Evolutionary conservation across 768 basidiomycete genomes (phyloP), one percentile per base, ranked within the genome.

Genomic region (Mycena belliarum): DNA sequence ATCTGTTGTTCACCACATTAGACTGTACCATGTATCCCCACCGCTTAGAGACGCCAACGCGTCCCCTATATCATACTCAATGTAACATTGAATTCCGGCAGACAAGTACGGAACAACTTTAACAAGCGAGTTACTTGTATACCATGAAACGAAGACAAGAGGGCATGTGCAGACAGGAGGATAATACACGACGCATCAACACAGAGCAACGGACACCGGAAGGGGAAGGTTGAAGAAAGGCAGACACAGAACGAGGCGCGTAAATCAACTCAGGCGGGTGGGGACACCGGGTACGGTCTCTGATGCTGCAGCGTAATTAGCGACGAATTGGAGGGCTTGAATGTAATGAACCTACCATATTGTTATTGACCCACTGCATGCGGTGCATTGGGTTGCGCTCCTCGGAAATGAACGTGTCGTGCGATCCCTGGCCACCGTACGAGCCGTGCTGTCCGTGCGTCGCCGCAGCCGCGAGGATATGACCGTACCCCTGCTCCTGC

Each of bases 361-460:
- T 64, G 45, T 65, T 70, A 55, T 62, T 52, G n/a, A 71, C 72
- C 44, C 66, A 70, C 24, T 69, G 68, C 21, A 61, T 49, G 32
- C 61, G 60, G 55, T 68, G 66, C 24, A 66, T 51, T 20, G 69
- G 68, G 49, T 83, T 82, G 59, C 83, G 82, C 73, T 89, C 88
- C 67, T 89, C 89, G 35, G 84, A 77, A 76, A 89, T 82, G 64
- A 82, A 91, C 50, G 83, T 77, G 50, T 89, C 85, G 53, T 84
- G 82, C 14, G 79, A 78, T 24, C 76, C 73, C 65, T 82, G 81
- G 60, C 77, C 84, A 49, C 80, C 83, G 66, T 81, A 82, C 43
- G 80, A 75, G 9, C 79, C 79, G 48, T 79, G 75, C 52, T 83
- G 82, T 16, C 62, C 62, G 45, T 82, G 82, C 12, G 82, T 79